Evolutionary conservation across 2,329 filamentous ascomycete genomes (phyloP).

Genomic region (Pseudogymnoascus sp.): DNA sequence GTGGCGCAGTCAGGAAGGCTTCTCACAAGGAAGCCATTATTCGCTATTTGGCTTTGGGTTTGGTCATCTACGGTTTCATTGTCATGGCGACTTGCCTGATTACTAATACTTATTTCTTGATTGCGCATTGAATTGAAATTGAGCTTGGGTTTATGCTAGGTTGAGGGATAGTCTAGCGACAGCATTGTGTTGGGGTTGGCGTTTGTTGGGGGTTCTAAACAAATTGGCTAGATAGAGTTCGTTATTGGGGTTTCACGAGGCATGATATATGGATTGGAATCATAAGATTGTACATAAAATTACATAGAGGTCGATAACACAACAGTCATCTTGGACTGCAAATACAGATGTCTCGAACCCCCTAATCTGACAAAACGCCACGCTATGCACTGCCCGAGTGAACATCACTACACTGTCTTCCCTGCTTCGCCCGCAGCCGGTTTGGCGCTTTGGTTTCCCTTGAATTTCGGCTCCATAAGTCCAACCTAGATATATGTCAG

Average conservation of each 20-base stretch:
- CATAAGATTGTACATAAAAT: slow-evolving; percentile 9
- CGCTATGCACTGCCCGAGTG: slow-evolving; percentile 10
- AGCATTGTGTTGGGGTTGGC: slow-evolving; percentile 19
- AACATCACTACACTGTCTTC: slow-evolving; percentile 8
- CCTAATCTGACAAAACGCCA: slow-evolving; percentile 9
- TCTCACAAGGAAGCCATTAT: slow-evolving; percentile 50
- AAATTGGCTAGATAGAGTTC: slow-evolving; percentile 1
- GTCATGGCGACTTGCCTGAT: slow-evolving; percentile 86
- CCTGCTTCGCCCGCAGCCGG: neutral
- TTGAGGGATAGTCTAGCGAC: neutral
- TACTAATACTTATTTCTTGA: slow-evolving; percentile 75
- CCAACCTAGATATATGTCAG: slow-evolving; percentile 20
- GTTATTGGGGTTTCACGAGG: neutral
- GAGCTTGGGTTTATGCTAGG: neutral
- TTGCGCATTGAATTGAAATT: neutral
- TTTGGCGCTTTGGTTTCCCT: neutral
- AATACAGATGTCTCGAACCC: neutral
- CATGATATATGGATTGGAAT: slow-evolving; percentile 1
- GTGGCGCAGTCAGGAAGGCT: slow-evolving; percentile 33
- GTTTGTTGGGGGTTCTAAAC: slow-evolving; percentile 1
- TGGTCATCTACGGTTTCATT: slow-evolving; percentile 73
- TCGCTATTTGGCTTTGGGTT: slow-evolving; percentile 61
- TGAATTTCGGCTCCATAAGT: slow-evolving; percentile 26
- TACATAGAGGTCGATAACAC: slow-evolving; percentile 9
- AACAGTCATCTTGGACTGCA: slow-evolving; percentile 1